Conservation (phyloP, 768 basidiomycete species). For the Lanmaoa rubissima region DNA sequence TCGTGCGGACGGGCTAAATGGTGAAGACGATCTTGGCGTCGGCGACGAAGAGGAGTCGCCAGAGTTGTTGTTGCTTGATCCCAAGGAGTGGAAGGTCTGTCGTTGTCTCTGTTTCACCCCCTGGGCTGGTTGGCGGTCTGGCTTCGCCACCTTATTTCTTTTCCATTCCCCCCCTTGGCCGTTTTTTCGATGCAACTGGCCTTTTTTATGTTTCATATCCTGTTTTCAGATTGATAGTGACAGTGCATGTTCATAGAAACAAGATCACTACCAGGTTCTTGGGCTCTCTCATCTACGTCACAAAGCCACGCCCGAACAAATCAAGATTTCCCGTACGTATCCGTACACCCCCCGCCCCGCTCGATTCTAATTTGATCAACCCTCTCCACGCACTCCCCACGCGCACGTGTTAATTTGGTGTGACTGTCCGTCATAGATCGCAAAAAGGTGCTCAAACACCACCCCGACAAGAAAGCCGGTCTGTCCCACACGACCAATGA, state of each 20-base stretch:
- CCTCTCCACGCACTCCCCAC: background rate
- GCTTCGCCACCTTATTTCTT: background rate
- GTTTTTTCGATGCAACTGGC: background rate
- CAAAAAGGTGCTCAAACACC: slow-evolving; percentile 98
- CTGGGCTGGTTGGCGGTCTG: background rate
- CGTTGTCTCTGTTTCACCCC: background rate
- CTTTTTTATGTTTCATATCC: background rate
- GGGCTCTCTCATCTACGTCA: slow-evolving; percentile 90
- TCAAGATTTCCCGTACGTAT: slow-evolving; percentile 90
- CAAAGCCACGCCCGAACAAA: slow-evolving; percentile 85
- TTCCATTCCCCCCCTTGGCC: background rate
- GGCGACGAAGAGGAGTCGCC: slow-evolving; percentile 85
- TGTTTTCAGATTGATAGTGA: slow-evolving; percentile 10
- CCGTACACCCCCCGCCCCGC: slow-evolving; percentile 7
- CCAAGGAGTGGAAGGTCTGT: slow-evolving; percentile 96
- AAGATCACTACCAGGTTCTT: slow-evolving; percentile 97
- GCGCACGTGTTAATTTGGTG: background rate
- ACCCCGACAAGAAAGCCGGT: slow-evolving; percentile 93
- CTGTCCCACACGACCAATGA: slow-evolving; percentile 84
- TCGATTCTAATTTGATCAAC: slow-evolving; percentile 8
- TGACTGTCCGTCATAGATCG: slow-evolving; percentile 59
- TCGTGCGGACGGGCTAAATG: slow-evolving; percentile 44
- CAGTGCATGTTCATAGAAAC: slow-evolving; percentile 57
- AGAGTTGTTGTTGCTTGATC: slow-evolving; percentile 73
- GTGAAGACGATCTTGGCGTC: slow-evolving; percentile 86